These are phyloP conservation scores for Diutina pseudorugosa DNA, from an alignment of 1,139 yeast genomes.

Conservation along the genomic window DNA sequence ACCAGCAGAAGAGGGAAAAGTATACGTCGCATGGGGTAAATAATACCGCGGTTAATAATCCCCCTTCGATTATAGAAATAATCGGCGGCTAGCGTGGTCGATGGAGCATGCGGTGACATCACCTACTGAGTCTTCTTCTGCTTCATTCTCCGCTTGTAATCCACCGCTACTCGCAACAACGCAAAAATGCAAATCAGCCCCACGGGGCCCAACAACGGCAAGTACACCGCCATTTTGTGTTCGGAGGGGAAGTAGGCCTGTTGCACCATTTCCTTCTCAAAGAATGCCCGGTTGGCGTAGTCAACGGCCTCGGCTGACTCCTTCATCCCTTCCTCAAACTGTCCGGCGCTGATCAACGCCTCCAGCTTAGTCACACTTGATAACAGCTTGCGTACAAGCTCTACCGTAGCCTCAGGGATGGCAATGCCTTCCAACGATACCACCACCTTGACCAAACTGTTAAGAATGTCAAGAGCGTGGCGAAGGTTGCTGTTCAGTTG, in stretches of 20 bases:
- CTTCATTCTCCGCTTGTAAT: constrained; percentile 10
- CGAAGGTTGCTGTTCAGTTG: constrained; percentile 42
- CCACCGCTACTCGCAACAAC: constrained; percentile 21
- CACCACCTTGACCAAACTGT: constrained; percentile 59
- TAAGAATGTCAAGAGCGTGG: constrained; percentile 42
- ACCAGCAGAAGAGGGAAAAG: not conserved
- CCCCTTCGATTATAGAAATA: not conserved
- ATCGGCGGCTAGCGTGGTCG: not conserved
- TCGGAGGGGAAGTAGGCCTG: constrained; percentile 92
- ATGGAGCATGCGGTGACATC: not conserved
- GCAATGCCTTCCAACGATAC: constrained; percentile 66
- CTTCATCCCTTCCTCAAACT: constrained; percentile 36
- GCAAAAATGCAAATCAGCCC: constrained; percentile 59
- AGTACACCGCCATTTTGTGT: constrained; percentile 84
- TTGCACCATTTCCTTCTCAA: constrained; percentile 89
- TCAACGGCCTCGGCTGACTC: constrained; percentile 44
- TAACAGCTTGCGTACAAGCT: constrained; percentile 20
- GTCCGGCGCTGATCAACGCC: not conserved
- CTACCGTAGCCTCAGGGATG: constrained; percentile 55
- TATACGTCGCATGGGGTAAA: not conserved
- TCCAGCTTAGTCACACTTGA: constrained; percentile 5
- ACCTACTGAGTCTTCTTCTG: not conserved
- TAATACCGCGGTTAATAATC: not conserved
- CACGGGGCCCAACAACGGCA: constrained; percentile 83
- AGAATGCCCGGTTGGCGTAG: constrained; percentile 67